Conservation (phyloP, 2,329 filamentous ascomycete genomes). For the Uncinocarpus reesii region DNA sequence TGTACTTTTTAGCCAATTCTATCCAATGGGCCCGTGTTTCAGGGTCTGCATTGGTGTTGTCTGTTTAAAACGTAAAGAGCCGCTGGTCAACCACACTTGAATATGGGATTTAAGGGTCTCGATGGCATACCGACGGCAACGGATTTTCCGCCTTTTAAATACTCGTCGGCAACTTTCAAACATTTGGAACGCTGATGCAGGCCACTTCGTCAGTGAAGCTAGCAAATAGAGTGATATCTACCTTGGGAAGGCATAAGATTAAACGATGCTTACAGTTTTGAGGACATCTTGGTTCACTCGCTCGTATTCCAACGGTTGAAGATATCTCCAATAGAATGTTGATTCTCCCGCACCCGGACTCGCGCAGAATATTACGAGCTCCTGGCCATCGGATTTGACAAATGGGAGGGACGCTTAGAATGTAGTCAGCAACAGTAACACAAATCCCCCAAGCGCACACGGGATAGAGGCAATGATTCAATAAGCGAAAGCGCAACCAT, state of each 20-base stretch:
- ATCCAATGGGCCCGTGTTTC: conserved; percentile 73
- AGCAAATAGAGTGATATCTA: background rate
- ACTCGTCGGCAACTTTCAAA: conserved; percentile 59
- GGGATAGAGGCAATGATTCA: background rate
- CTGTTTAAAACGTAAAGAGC: conserved; percentile 39
- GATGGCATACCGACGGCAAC: conserved; percentile 61
- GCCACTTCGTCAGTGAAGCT: conserved; percentile 5
- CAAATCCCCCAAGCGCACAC: too few species aligned
- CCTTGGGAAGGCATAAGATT: conserved; percentile 5
- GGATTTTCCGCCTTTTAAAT: conserved; percentile 54
- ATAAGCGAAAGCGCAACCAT: conserved; percentile 13
- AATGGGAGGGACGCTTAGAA: conserved; percentile 26
- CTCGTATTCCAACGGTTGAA: conserved; percentile 69
- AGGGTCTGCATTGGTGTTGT: conserved; percentile 87
- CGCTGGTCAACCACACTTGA: conserved; percentile 8
- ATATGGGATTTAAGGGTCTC: background rate
- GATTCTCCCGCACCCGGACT: conserved; percentile 87
- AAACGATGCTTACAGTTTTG: conserved; percentile 51
- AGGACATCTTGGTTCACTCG: conserved; percentile 84
- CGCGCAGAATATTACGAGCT: conserved; percentile 78
- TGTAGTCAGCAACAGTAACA: conserved; percentile 5
- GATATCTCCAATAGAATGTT: conserved; percentile 70
- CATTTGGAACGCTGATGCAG: conserved; percentile 47
- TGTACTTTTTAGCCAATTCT: conserved; percentile 57
- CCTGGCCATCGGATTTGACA: conserved; percentile 54